Conservation (phyloP, 208 protist genomes). For the Crithidia bombi region DNA sequence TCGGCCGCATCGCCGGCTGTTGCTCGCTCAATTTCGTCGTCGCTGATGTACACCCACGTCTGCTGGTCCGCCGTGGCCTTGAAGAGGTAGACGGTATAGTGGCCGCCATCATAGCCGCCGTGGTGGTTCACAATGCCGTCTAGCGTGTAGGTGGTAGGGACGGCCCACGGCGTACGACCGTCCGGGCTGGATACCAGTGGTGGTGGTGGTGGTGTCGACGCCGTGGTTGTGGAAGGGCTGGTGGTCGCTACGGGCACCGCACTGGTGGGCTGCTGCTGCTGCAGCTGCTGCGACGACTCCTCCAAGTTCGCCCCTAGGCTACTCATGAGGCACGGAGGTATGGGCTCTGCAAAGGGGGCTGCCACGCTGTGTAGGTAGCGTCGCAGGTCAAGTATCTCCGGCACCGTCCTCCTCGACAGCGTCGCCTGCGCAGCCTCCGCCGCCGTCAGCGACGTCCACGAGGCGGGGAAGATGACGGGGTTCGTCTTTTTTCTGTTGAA, state of each 20-base stretch:
- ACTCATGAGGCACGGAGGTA: slow-evolving; percentile 21
- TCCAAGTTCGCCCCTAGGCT: not conserved
- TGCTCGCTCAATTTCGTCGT: slow-evolving; percentile 56
- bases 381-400: slow-evolving; percentile 67
- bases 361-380: slow-evolving; percentile 62
- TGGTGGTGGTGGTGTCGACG: not conserved
- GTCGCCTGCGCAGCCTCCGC: slow-evolving; percentile 12
- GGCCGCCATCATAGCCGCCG: slow-evolving; percentile 79
- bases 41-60: slow-evolving; percentile 83
- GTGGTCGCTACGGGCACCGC: not conserved
- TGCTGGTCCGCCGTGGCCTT: slow-evolving; percentile 54
- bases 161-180: slow-evolving; percentile 10
- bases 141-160: slow-evolving; percentile 80
- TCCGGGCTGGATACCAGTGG: slow-evolving; percentile 4
- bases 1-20: slow-evolving; percentile 54
- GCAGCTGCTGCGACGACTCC: not conserved
- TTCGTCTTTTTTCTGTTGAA: slow-evolving; percentile 87
- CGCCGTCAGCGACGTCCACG: slow-evolving; percentile 53
- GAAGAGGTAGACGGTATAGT: slow-evolving; percentile 84
- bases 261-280: not conserved
- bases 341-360: slow-evolving; percentile 24
- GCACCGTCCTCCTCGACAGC: slow-evolving; percentile 11
- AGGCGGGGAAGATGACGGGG: slow-evolving; percentile 78
- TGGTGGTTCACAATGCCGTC: slow-evolving; percentile 85
- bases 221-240: not conserved